phyloP scores from a whole-genome alignment of 768 basidiomycete species.

The Tylopilus intermedius region DNA sequence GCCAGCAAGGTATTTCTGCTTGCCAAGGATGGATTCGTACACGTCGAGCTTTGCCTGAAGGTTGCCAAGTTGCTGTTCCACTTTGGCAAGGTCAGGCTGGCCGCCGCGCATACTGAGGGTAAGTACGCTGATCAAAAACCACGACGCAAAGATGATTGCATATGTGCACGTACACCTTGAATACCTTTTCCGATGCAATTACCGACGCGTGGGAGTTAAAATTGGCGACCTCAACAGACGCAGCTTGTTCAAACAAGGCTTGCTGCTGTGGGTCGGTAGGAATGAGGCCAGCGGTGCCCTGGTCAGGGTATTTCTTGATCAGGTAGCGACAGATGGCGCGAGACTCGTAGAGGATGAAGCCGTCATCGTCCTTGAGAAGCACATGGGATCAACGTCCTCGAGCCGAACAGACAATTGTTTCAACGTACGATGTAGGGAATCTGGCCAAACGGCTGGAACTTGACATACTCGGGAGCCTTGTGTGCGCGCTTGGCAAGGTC shows the following conservation, averaged over 20 bases:
- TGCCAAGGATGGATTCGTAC: constrained; percentile 51
- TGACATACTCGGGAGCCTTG: constrained; percentile 40
- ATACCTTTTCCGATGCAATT: constrained; percentile 45
- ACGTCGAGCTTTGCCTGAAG: constrained; percentile 41
- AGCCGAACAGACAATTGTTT: neutral
- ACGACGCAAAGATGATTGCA: too few relatives aligned
- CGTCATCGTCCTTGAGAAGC: constrained; percentile 47
- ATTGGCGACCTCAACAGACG: constrained; percentile 45
- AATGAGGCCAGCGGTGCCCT: constrained; percentile 45
- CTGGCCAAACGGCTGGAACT: constrained; percentile 56
- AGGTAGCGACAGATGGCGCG: constrained; percentile 61
- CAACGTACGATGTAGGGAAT: constrained; percentile 40
- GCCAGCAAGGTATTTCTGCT: constrained; percentile 54
- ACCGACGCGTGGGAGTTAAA: constrained; percentile 43
- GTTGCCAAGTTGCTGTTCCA: constrained; percentile 9
- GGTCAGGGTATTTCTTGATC: constrained; percentile 48
- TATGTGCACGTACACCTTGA: constrained; percentile 40
- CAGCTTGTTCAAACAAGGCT: constrained; percentile 31
- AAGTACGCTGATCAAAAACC: neutral
- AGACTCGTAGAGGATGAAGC: constrained; percentile 57
- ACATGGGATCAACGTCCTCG: neutral
- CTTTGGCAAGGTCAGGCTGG: constrained; percentile 18
- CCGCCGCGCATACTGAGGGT: constrained; percentile 12
- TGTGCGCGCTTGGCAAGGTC: constrained; percentile 43
- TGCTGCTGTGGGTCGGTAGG: constrained; percentile 38